A percentile compares a stretch with the other conserved stretches of the same genome.
Evolutionary conservation across 192 early-diverging fungal species (phyloP).

Genomic region (Diversispora epigaea): DNA sequence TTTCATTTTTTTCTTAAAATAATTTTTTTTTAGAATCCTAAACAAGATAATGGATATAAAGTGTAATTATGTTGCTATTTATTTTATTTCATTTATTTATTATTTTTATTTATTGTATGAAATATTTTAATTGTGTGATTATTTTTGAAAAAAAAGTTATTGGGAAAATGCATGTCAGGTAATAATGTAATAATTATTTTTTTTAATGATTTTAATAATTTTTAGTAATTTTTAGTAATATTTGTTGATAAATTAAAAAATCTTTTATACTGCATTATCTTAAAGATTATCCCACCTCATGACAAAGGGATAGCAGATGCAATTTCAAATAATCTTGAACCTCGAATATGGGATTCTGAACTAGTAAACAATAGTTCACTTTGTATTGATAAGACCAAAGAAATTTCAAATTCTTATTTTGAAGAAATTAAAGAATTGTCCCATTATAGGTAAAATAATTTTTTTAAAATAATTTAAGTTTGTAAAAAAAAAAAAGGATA

Average conservation of each 20-base stretch:
- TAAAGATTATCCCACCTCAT: conserved; percentile 78
- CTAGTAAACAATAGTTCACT: conserved; percentile 54
- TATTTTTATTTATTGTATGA: conserved; percentile 38
- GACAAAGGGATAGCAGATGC: conserved; percentile 76
- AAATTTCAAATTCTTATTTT: conserved; percentile 74
- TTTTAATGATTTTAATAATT: conserved; percentile 7
- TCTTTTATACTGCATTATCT: neutral
- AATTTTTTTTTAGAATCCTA: conserved; percentile 68
- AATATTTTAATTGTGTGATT: neutral
- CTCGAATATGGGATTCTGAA: conserved; percentile 68
- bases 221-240: neutral
- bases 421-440: conserved; percentile 50
- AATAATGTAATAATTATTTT: neutral
- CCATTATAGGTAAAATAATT: conserved; percentile 21
- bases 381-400: conserved; percentile 56
- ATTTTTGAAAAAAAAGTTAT: conserved; percentile 43
- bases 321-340: conserved; percentile 67
- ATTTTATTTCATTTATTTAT: neutral
- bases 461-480: neutral
- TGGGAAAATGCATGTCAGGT: conserved; percentile 84
- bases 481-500: neutral
- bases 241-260: neutral
- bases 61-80: conserved; percentile 42
- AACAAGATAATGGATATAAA: conserved; percentile 91
- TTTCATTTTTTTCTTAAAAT: neutral